These are phyloP conservation scores for Ophiostoma fasciatum DNA, from an alignment of 2,329 filamentous ascomycete genomes.

Conservation along the genomic window DNA sequence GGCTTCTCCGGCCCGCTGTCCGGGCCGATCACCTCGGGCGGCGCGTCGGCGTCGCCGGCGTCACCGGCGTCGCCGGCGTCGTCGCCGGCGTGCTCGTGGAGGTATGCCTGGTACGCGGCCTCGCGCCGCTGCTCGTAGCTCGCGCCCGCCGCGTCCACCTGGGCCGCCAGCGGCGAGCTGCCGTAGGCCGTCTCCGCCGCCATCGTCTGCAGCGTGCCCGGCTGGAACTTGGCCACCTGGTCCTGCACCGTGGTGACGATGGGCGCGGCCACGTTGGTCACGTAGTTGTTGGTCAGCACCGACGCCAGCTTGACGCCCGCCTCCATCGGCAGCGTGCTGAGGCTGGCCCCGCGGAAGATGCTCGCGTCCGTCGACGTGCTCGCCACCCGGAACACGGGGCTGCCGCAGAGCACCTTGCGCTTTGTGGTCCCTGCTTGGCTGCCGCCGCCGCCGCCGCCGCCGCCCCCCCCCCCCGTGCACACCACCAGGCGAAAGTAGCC, in stretches of 20 bases:
- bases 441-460: constrained; percentile 8
- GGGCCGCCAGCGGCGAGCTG: constrained; percentile 17
- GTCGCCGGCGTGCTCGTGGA: neutral
- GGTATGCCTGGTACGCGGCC: constrained; percentile 21
- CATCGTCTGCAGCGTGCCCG: constrained; percentile 23
- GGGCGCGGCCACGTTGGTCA: neutral
- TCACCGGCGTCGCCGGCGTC: constrained; percentile 12
- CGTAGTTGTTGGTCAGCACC: constrained; percentile 27
- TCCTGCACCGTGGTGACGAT: constrained; percentile 27
- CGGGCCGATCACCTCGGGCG: constrained; percentile 26
- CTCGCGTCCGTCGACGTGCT: constrained; percentile 48
- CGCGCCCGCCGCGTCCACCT: constrained; percentile 21
- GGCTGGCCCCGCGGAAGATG: constrained; percentile 47
- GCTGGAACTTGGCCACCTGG: constrained; percentile 22
- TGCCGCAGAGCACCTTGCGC: constrained; percentile 46
- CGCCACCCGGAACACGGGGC: constrained; percentile 54
- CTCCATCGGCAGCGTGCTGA: constrained; percentile 51
- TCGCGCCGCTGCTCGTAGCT: constrained; percentile 20
- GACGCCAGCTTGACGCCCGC: constrained; percentile 43
- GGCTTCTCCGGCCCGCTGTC: constrained; percentile 37
- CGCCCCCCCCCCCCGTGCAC: constrained; percentile 29
- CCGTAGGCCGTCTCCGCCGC: constrained; percentile 27
- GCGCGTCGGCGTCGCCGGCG: constrained; percentile 15
- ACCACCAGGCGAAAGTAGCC: constrained; percentile 56
- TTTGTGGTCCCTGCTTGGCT: constrained; percentile 16